Conservation (phyloP, 1,284 basidiomycete species). For the Mycosarcoma mackinlayi region DNA sequence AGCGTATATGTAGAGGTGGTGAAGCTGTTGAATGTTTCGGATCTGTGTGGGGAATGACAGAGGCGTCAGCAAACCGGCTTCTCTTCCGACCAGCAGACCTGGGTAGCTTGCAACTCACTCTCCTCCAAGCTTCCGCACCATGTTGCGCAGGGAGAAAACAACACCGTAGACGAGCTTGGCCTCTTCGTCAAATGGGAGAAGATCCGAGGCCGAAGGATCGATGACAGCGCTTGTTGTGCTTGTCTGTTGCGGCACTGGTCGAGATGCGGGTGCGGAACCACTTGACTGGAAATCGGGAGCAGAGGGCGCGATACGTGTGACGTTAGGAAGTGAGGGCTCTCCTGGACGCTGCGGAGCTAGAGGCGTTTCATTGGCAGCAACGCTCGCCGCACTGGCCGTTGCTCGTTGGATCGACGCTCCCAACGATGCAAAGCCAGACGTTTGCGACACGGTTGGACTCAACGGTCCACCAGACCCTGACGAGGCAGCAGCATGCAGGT, state of each 20-base stretch:
- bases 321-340: constrained; percentile 39
- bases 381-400: constrained; percentile 18
- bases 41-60: constrained; percentile 9
- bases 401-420: constrained; percentile 58
- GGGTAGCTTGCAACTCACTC: constrained; percentile 27
- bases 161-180: constrained; percentile 97
- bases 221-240: constrained; percentile 6
- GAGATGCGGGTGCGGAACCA: constrained; percentile 1
- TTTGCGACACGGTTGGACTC: constrained; percentile 35
- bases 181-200: constrained; percentile 89
- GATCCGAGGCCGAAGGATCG: constrained; percentile 20
- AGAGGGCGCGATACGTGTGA: constrained; percentile 21
- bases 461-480: constrained; percentile 12
- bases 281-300: constrained; percentile 1
- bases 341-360: constrained; percentile 27
- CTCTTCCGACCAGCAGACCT: too few species aligned
- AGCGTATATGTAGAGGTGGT: constrained; percentile 91
- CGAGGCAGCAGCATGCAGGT: constrained; percentile 38
- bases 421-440: constrained; percentile 49
- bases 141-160: constrained; percentile 87
- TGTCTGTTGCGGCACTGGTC: constrained; percentile 5
- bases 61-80: not conserved
- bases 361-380: constrained; percentile 9
- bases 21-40: constrained; percentile 88
- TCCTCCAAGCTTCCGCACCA: constrained; percentile 84